A percentile compares a stretch with the other conserved stretches of the same genome.
phyloP scores from a whole-genome alignment of 108 stramenopile species.

The Pelagomonas calceolata region DNA sequence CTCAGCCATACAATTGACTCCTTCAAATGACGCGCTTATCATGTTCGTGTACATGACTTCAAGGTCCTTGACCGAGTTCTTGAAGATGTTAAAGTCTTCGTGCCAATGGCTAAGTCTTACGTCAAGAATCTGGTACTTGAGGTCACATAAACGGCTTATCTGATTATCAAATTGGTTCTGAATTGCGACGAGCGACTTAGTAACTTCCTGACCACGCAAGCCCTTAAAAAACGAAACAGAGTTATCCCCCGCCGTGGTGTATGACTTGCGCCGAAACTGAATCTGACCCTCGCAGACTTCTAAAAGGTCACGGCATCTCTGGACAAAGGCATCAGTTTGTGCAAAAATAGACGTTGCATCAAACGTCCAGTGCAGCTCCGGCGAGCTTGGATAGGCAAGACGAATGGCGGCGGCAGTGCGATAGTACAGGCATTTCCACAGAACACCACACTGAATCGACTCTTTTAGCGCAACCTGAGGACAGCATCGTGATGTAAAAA shows the following conservation, averaged over 20 bases:
- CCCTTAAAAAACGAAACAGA: conserved; percentile 50
- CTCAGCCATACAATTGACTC: conserved; percentile 34
- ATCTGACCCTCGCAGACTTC: conserved; percentile 54
- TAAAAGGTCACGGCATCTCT: conserved; percentile 53
- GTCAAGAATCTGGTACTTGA: conserved; percentile 48
- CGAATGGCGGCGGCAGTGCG: conserved; percentile 28
- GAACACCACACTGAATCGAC: conserved; percentile 31
- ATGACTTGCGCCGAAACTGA: conserved; percentile 38
- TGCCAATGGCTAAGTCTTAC: conserved; percentile 47
- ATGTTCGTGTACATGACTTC: conserved; percentile 52
- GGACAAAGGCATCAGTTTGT: conserved; percentile 53
- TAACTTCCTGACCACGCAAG: conserved; percentile 35
- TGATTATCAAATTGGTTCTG: conserved; percentile 40
- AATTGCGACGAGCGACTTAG: conserved; percentile 37
- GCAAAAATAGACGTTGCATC: conserved; percentile 52
- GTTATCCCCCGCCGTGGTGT: conserved; percentile 28
- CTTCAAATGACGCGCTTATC: conserved; percentile 47
- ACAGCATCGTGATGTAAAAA: no score
- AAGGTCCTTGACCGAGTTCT: conserved; percentile 41
- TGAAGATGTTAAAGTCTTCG: conserved; percentile 54
- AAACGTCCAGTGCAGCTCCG: conserved; percentile 27
- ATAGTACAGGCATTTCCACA: conserved; percentile 46
- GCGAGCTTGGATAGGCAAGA: background rate
- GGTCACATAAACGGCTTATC: conserved; percentile 33
- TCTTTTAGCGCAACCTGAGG: conserved; percentile 26